Conservation (phyloP, 306 rosid species). For the Vicia faba region DNA sequence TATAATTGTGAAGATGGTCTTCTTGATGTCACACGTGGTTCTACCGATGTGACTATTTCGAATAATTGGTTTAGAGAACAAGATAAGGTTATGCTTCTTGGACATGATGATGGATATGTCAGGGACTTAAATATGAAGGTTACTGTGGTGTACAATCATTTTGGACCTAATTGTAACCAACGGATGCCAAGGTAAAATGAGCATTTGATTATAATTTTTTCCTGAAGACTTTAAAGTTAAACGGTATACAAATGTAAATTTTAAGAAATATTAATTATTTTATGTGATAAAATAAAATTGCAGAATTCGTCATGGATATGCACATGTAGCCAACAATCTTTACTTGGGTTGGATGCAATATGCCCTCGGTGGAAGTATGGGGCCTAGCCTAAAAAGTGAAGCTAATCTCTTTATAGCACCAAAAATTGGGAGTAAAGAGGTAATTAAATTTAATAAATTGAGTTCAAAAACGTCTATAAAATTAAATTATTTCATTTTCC, state of each 20-base stretch:
- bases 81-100: conserved; percentile 48
- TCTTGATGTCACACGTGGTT: conserved; percentile 44
- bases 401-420: conserved; percentile 54
- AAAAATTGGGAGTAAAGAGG: conserved; percentile 40
- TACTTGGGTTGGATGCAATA: conserved; percentile 47
- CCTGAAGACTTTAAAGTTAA: background rate
- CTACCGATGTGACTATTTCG: conserved; percentile 42
- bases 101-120: conserved; percentile 41
- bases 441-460: background rate
- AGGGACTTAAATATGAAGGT: conserved; percentile 43
- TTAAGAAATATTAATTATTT: background rate
- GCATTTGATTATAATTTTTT: background rate
- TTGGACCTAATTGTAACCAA: conserved; percentile 34
- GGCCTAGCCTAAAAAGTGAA: conserved; percentile 49
- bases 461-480: too few relatives aligned
- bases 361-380: conserved; percentile 50
- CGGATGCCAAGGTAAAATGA: conserved; percentile 39
- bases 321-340: conserved; percentile 40
- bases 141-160: conserved; percentile 32
- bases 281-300: background rate
- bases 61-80: conserved; percentile 43
- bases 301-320: conserved; percentile 33
- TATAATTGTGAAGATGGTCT: conserved; percentile 40
- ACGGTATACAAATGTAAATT: background rate
- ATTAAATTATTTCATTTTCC: too few relatives aligned